Conservation (phyloP, 2,329 filamentous ascomycete genomes). For the Apiospora kogelbergensis region DNA sequence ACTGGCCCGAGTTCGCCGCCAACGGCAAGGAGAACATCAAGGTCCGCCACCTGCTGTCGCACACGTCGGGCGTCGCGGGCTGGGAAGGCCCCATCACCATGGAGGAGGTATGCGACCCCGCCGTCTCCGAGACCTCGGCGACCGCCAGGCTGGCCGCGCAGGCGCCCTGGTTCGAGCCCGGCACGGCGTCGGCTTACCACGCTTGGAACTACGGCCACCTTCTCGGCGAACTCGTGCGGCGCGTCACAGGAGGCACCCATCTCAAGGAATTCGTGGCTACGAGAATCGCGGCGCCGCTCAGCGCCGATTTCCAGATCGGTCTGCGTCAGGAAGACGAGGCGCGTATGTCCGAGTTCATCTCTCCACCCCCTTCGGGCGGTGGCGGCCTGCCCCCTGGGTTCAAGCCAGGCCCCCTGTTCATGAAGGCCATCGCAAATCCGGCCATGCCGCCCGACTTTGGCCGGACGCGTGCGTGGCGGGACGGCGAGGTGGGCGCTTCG, state of each 20-base stretch:
- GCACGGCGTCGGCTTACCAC: conserved; percentile 41
- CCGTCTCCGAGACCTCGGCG: conserved; percentile 16
- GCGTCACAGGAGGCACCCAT: conserved; percentile 36
- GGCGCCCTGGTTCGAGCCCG: conserved; percentile 43
- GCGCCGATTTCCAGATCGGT: conserved; percentile 48
- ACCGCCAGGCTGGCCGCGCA: conserved; percentile 36
- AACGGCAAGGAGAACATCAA: conserved; percentile 38
- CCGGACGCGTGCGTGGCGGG: conserved; percentile 34
- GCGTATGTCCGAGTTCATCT: conserved; percentile 36
- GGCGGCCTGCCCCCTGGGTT: conserved; percentile 16
- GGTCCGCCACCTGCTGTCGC: conserved; percentile 39
- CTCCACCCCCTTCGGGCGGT: conserved; percentile 20
- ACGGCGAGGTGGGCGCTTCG: conserved; percentile 38
- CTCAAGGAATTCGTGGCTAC: conserved; percentile 37
- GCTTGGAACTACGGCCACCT: conserved; percentile 38
- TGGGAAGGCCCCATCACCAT: conserved; percentile 32
- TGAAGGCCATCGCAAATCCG: conserved; percentile 30
- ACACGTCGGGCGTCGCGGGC: conserved; percentile 36
- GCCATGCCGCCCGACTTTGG: conserved; percentile 21
- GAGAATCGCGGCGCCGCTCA: conserved; percentile 38
- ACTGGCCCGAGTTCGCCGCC: conserved; percentile 45
- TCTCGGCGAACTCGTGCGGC: conserved; percentile 41
- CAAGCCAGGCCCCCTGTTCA: conserved; percentile 24
- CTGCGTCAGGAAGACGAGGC: conserved; percentile 39
- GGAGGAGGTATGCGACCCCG: conserved; percentile 35